Evolutionary conservation across 345 rosid species (phyloP).

Genomic region (Pistacia vera): DNA sequence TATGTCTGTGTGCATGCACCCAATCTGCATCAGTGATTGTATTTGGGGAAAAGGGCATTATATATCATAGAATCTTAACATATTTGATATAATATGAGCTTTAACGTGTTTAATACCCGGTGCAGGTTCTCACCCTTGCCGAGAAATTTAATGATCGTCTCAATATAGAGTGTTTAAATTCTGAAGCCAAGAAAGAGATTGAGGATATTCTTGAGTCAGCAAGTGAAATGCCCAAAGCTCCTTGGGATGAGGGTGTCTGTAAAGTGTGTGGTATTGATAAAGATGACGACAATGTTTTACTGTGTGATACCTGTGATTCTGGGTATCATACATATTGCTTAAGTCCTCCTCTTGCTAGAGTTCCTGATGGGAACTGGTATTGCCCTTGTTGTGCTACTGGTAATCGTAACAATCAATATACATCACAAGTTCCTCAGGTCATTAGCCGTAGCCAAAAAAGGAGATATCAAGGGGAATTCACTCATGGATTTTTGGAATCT

Average conservation of each 20-base stretch:
- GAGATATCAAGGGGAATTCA: slow-evolving; percentile 30
- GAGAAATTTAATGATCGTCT: slow-evolving; percentile 22
- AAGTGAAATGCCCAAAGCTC: slow-evolving; percentile 37
- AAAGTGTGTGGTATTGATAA: slow-evolving; percentile 41
- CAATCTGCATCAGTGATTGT: too few species aligned
- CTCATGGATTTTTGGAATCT: slow-evolving; percentile 15
- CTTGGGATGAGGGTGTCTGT: slow-evolving; percentile 43
- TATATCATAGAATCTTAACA: slow-evolving; percentile 8
- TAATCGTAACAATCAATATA: slow-evolving; percentile 4
- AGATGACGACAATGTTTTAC: slow-evolving; percentile 39
- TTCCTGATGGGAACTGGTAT: slow-evolving; percentile 52
- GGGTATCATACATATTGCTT: slow-evolving; percentile 45
- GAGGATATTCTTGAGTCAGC: slow-evolving; percentile 30
- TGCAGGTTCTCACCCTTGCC: slow-evolving; percentile 41
- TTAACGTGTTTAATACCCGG: slow-evolving; percentile 5
- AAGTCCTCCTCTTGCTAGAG: slow-evolving; percentile 36
- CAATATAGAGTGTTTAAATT: slow-evolving; percentile 17
- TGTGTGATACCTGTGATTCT: slow-evolving; percentile 45
- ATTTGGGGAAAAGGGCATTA: background rate
- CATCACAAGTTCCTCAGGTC: slow-evolving; percentile 25
- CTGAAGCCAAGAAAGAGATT: slow-evolving; percentile 33
- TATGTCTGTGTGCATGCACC: background rate
- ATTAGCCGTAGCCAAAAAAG: slow-evolving; percentile 10
- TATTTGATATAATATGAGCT: background rate
- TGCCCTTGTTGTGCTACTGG: slow-evolving; percentile 36